Evolutionary conservation across 2,329 filamentous ascomycete species (phyloP), one percentile per base, ranked within the genome.

Genomic region (Botrytis aclada): DNA sequence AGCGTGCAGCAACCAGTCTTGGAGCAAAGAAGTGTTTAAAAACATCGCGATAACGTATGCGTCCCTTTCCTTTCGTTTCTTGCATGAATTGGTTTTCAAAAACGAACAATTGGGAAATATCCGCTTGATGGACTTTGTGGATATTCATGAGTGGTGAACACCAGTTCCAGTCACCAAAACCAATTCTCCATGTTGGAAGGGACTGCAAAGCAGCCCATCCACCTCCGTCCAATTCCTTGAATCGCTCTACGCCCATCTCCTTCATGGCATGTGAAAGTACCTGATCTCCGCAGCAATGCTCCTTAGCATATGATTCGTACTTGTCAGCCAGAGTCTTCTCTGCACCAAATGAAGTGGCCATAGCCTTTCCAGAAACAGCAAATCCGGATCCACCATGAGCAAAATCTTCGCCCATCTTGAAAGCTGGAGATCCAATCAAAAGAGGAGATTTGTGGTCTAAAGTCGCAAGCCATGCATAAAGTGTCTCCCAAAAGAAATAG

Each of bases 361-460:
- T 86, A 4, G 87, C 84, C 1, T 83, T 85, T 47, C 85, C 81
- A 39, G 86, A 88, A 43, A 89, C 75, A 39, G 86, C 76, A 72
- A 88, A 88, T 2, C 88, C 88, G 64, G 85, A 87, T 2, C 88
- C 88, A 6, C 88, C 88, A 75, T 89, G 88, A 1, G 82, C 87
- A 74, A 89, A 89, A 10, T 80, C 76, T 61, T 84, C 82, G 37
- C 79, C 79, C 29, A 80, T 78, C 54, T 86, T 77, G 65, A 83
- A 82, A 14, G 85, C 83, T 9, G 84, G 80, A 70, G 86, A 86
- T 20, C 77, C 77, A 20, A 89, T 78, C 75, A 88, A 88, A 54
- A 83, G 80, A 61, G 82, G 81, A 70, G 85, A 81, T 3, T 74
- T 77, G 1, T 84, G 81, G 74, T 88, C 81, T 25, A 88, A 78